Percentiles rank a stretch among this genome's conserved stretches.
Evolutionary conservation across 345 rosid species (phyloP).

Genomic region (Eucalyptus coolabah): DNA sequence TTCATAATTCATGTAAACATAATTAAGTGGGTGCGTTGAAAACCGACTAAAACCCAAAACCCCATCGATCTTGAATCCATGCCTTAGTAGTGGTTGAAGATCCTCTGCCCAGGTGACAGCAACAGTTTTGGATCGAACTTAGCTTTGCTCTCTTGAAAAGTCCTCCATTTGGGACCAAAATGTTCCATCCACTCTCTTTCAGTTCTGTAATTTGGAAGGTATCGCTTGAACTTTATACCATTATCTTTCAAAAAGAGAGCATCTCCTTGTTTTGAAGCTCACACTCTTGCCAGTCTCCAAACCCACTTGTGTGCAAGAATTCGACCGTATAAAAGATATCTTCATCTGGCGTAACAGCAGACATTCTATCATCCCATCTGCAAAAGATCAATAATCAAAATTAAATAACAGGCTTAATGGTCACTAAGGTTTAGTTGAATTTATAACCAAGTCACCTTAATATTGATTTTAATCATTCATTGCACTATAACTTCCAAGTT

Average conservation of each 20-base stretch:
- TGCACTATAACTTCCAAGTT: neutral
- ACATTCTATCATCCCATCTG: constrained; percentile 4
- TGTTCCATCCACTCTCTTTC: neutral
- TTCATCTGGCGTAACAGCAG: neutral
- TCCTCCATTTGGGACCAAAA: constrained; percentile 2
- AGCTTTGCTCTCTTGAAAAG: neutral
- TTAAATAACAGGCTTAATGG: neutral
- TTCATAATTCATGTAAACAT: neutral
- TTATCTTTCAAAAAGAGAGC: neutral
- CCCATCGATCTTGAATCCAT: neutral
- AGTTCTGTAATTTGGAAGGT: neutral
- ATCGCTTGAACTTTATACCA: neutral
- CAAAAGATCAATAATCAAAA: neutral
- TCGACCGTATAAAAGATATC: neutral
- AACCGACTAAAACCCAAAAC: neutral
- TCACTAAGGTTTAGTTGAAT: neutral
- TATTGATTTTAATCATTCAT: neutral
- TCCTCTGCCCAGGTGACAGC: neutral
- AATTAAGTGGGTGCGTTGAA: neutral
- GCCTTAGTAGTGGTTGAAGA: neutral
- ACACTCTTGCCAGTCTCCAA: neutral
- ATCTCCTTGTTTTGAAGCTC: neutral
- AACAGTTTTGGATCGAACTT: constrained; percentile 5
- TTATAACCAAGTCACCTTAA: neutral
- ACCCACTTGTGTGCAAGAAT: neutral